phyloP scores from a whole-genome alignment of 768 basidiomycete genomes.

The Neoboletus subvelutipes region DNA sequence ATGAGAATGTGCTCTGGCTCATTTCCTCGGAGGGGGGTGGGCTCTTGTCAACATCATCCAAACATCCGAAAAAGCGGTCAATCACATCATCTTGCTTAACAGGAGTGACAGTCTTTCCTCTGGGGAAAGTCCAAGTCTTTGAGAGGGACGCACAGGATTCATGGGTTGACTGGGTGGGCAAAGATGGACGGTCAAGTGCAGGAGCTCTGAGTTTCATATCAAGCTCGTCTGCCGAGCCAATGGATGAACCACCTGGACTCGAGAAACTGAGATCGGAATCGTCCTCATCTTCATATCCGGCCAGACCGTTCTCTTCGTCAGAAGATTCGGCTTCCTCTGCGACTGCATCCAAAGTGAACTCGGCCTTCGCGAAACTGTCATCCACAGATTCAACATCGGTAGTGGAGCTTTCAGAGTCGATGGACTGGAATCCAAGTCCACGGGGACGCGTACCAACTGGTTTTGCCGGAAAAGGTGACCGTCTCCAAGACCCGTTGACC shows the following conservation, averaged over 20 bases:
- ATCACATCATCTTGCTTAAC: slow-evolving; percentile 44
- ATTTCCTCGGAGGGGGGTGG: slow-evolving; percentile 49
- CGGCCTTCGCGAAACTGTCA: slow-evolving; percentile 40
- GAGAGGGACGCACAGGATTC: slow-evolving; percentile 46
- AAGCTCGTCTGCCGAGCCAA: slow-evolving; percentile 53
- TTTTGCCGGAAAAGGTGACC: slow-evolving; percentile 20
- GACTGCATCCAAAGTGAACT: slow-evolving; percentile 54
- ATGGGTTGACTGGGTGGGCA: slow-evolving; percentile 28
- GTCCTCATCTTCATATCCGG: slow-evolving; percentile 70
- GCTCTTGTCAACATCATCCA: slow-evolving; percentile 53
- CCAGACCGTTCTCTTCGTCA: slow-evolving; percentile 55
- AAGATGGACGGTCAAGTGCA: slow-evolving; percentile 5
- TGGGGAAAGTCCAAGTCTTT: slow-evolving; percentile 72
- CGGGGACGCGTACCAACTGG: slow-evolving; percentile 36
- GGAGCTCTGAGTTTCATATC: slow-evolving; percentile 7
- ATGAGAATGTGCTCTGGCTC: slow-evolving; percentile 60
- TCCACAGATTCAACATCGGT: slow-evolving; percentile 69
- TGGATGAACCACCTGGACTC: slow-evolving; percentile 49
- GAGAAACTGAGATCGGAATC: slow-evolving; percentile 52
- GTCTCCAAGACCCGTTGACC: slow-evolving; percentile 14
- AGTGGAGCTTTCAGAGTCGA: slow-evolving; percentile 62
- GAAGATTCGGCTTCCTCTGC: slow-evolving; percentile 49
- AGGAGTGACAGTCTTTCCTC: slow-evolving; percentile 24
- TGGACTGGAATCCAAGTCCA: slow-evolving; percentile 54
- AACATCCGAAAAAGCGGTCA: slow-evolving; percentile 76